Percentiles rank a stretch among this genome's conserved stretches.
Conservation (phyloP, 2,329 filamentous ascomycete species). For the Westerdykella aurantiaca region DNA sequence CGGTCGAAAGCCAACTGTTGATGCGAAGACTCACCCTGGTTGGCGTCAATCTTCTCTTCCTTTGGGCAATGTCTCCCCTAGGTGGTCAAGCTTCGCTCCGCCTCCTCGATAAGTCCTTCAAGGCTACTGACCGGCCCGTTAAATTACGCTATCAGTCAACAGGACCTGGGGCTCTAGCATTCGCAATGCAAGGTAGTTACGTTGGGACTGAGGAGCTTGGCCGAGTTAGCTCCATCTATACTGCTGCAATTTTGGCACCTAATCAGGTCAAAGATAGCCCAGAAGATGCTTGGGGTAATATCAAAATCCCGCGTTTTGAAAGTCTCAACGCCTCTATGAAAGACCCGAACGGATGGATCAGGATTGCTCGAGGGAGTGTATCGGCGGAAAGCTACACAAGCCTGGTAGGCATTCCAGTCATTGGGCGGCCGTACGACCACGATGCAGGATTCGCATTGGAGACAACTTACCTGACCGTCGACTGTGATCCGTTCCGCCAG, state of each 20-base stretch:
- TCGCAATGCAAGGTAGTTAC: constrained; percentile 11
- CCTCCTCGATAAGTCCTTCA: constrained; percentile 15
- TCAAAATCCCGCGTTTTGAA: constrained; percentile 28
- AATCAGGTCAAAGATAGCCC: constrained; percentile 16
- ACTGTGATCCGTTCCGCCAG: constrained; percentile 12
- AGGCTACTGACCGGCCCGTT: neutral
- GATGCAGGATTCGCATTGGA: constrained; percentile 18
- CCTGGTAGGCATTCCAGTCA: constrained; percentile 26
- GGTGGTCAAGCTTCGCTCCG: constrained; percentile 36
- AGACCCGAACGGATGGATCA: constrained; percentile 20
- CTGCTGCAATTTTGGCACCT: constrained; percentile 21
- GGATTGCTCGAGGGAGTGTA: constrained; percentile 7
- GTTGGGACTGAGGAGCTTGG: constrained; percentile 12
- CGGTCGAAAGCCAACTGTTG: constrained; percentile 29
- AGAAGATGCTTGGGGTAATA: constrained; percentile 30
- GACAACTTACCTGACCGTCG: constrained; percentile 15
- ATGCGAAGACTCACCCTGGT: constrained; percentile 28
- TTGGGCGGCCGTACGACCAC: constrained; percentile 8
- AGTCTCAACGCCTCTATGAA: constrained; percentile 2
- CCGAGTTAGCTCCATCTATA: constrained; percentile 21
- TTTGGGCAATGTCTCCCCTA: constrained; percentile 35
- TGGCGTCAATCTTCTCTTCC: constrained; percentile 26
- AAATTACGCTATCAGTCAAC: constrained; percentile 27
- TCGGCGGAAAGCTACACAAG: constrained; percentile 22
- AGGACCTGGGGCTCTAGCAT: constrained; percentile 16